Percentiles rank a stretch among this genome's conserved stretches.
Conservation (phyloP, 805 yeast genomes). For the Metschnikowia matae region DNA sequence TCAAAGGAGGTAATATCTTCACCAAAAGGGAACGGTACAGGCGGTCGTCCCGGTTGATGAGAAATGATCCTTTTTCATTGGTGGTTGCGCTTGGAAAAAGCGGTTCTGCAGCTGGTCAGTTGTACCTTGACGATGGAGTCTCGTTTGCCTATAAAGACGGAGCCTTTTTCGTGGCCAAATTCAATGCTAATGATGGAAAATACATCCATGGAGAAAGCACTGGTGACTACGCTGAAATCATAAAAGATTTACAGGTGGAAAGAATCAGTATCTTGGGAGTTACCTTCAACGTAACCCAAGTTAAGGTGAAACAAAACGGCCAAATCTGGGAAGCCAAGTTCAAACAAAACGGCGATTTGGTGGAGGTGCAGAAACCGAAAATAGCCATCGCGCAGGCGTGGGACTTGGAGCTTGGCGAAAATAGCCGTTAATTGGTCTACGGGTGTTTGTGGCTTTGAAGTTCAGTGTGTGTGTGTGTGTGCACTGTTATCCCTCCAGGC, state of each 20-base stretch:
- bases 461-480: too few relatives aligned
- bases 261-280: constrained; percentile 49
- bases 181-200: constrained; percentile 21
- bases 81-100: constrained; percentile 51
- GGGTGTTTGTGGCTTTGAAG: too few relatives aligned
- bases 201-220: constrained; percentile 5
- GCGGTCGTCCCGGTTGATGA: constrained; percentile 74
- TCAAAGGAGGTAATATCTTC: constrained; percentile 76
- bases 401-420: constrained; percentile 4
- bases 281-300: constrained; percentile 13
- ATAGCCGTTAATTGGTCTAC: too few relatives aligned
- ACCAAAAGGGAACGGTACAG: constrained; percentile 69
- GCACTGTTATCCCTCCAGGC: too few relatives aligned
- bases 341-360: neutral
- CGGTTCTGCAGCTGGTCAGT: constrained; percentile 51
- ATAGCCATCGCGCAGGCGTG: constrained; percentile 8
- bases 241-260: constrained; percentile 46
- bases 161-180: constrained; percentile 43
- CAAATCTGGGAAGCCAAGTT: constrained; percentile 31
- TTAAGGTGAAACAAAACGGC: constrained; percentile 35
- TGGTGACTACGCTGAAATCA: constrained; percentile 14
- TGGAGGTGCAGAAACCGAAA: constrained; percentile 11
- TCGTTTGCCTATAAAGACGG: constrained; percentile 54
- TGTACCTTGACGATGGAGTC: constrained; percentile 86
- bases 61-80: constrained; percentile 74